These are phyloP conservation scores for Aspergillus bridgeri DNA, from an alignment of 495 filamentous ascomycete species.

Conservation along the genomic window DNA sequence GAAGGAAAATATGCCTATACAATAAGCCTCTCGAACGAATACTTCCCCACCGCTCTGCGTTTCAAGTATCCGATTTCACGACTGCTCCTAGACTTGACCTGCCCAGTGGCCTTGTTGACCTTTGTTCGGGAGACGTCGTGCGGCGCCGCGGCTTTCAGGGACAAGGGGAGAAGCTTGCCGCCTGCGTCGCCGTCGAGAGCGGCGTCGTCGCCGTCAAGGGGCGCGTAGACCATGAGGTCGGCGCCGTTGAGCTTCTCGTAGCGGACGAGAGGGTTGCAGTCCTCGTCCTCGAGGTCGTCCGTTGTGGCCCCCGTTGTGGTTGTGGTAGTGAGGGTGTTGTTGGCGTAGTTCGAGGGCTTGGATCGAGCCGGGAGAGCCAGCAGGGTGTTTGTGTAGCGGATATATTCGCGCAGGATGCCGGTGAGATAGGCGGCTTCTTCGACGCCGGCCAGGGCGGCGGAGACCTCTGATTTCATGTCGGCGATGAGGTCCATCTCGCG, in stretches of 20 bases:
- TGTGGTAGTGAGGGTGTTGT: neutral
- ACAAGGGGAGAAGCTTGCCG: constrained; percentile 57
- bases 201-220: constrained; percentile 26
- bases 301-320: neutral
- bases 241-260: constrained; percentile 45
- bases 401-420: constrained; percentile 65
- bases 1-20: constrained; percentile 36
- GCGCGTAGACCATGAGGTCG: constrained; percentile 37
- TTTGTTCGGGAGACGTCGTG: constrained; percentile 53
- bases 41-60: constrained; percentile 69
- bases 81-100: constrained; percentile 57
- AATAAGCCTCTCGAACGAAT: constrained; percentile 71
- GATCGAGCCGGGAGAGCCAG: neutral
- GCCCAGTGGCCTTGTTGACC: constrained; percentile 44
- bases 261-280: constrained; percentile 23
- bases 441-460: constrained; percentile 70
- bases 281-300: neutral
- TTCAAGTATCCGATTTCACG: constrained; percentile 70
- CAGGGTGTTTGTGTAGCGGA: constrained; percentile 58
- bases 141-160: constrained; percentile 60
- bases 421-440: constrained; percentile 68
- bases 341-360: neutral
- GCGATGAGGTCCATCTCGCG: constrained; percentile 60
- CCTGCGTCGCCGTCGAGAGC: constrained; percentile 33
- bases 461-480: constrained; percentile 69